Conservation (phyloP, 257 asterid species). For the Parsonsia alboflavescens region DNA sequence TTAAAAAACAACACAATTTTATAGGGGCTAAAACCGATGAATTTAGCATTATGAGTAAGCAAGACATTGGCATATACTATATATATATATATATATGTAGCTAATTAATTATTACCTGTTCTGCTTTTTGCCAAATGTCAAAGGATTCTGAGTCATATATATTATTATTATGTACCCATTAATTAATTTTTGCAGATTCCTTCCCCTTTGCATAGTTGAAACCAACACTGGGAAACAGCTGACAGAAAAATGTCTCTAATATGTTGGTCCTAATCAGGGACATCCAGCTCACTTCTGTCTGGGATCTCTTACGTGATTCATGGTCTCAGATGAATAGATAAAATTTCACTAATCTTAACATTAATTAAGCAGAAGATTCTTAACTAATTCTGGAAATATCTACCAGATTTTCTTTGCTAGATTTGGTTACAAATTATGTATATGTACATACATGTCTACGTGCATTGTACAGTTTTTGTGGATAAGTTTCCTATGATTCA, state of each 20-base stretch:
- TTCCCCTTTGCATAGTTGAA: background rate
- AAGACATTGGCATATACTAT: background rate
- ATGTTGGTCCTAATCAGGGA: slow-evolving; percentile 20
- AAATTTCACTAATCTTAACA: background rate
- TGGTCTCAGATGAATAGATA: background rate
- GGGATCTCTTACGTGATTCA: slow-evolving; percentile 9
- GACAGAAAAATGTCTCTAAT: slow-evolving; percentile 3
- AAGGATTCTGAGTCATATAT: background rate
- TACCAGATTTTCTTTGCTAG: background rate
- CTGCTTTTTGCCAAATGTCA: background rate
- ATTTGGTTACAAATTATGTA: background rate
- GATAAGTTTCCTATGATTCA: background rate
- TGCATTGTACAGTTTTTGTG: slow-evolving; percentile 5
- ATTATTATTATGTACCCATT: slow-evolving; percentile 8
- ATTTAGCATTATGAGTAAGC: background rate
- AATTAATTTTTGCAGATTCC: background rate
- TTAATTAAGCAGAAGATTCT: background rate
- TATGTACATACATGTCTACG: background rate
- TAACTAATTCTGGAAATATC: background rate
- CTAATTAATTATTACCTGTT: background rate
- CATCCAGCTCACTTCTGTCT: slow-evolving; percentile 28
- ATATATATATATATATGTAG: too few species aligned
- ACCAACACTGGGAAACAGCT: slow-evolving; percentile 10
- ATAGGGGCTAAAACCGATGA: background rate
- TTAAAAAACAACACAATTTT: too few species aligned